Conservation (phyloP, 169 alveolate genomes). For the Theileria parva region DNA sequence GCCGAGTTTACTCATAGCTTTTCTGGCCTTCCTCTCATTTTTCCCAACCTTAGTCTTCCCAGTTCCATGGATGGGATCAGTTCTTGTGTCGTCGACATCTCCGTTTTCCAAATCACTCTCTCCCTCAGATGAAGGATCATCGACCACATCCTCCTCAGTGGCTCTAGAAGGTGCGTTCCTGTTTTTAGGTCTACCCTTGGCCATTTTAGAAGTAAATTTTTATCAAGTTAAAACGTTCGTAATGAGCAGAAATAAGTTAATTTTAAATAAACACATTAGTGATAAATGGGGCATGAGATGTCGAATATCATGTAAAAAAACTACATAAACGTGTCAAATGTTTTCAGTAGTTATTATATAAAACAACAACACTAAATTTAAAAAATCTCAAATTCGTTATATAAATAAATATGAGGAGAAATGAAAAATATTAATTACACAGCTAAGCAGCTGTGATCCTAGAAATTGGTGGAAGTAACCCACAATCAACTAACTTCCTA, state of each 20-base stretch:
- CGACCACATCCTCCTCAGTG: constrained; percentile 48
- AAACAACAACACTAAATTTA: not conserved
- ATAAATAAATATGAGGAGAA: not conserved
- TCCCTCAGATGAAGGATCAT: constrained; percentile 55
- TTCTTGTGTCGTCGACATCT: constrained; percentile 43
- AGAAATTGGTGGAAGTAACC: constrained; percentile 22
- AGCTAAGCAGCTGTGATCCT: constrained; percentile 7
- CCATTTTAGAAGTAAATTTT: not conserved
- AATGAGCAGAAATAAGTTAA: not conserved
- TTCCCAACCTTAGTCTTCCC: constrained; percentile 73
- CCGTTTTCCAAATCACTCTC: constrained; percentile 56
- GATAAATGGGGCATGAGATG: constrained; percentile 23
- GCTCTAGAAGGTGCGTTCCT: constrained; percentile 21
- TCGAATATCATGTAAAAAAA: not conserved
- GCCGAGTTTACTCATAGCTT: constrained; percentile 90
- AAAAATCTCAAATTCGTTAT: not conserved
- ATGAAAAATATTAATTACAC: not conserved
- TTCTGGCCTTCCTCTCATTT: constrained; percentile 93
- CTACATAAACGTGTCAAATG: not conserved
- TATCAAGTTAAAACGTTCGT: not conserved
- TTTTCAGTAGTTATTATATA: too few species aligned
- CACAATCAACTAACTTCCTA: constrained; percentile 48
- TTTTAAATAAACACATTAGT: constrained; percentile 6
- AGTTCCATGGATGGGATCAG: constrained; percentile 15
- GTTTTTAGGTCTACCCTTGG: constrained; percentile 19